Evolutionary conservation across 176 grass and related monocot species (phyloP), one percentile per base, ranked within the genome.

Genomic region (Panicum miliaceum): DNA sequence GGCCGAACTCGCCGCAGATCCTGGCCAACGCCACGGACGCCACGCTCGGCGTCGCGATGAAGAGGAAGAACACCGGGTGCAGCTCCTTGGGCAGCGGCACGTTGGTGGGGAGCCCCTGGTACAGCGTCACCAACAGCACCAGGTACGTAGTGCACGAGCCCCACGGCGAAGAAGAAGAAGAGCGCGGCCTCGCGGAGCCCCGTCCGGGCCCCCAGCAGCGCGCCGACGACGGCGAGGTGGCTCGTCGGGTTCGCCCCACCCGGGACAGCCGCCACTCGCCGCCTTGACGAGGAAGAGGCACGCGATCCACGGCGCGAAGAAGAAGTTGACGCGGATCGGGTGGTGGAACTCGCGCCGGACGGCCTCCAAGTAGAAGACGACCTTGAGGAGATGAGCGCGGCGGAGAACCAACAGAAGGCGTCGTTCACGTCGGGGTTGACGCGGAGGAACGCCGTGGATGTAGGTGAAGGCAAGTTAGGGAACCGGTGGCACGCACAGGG

Each of bases 291-390:
- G 88, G 46, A 94, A 85, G 94, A n/a, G n/a, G n/a, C n/a, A n/a
- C n/a, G n/a, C n/a, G n/a, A n/a, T n/a, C n/a, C n/a, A n/a, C n/a
- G n/a, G 94, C 10, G 87, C 88, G 71, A 92, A 97, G 88, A 97
- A 90, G 82, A 94, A 97, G 85, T 97, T 97, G 74, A 94, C 84
- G 18, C 94, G 92, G 13, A 97, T 87, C 7, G 92, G 94, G 85
- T 97, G 94, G 27, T 85, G 75, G 83, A 90, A 94, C 83, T 97
- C 92, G 62, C 85, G 87, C 1, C 77, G 82, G 3, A 97, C 88
- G n/a, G 74, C 82, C 42, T 92, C 87, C 7, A 85, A 84, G 84
- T 87, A 98, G 76, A 98, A 93, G 22, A 98, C 41, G 11, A 83
- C 18, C 64, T 95, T 98, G 29, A 91, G 52, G 1, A 85, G 67